Evolutionary conservation across 805 yeast genomes (phyloP).

Genomic region (Ogataea glucozyma): DNA sequence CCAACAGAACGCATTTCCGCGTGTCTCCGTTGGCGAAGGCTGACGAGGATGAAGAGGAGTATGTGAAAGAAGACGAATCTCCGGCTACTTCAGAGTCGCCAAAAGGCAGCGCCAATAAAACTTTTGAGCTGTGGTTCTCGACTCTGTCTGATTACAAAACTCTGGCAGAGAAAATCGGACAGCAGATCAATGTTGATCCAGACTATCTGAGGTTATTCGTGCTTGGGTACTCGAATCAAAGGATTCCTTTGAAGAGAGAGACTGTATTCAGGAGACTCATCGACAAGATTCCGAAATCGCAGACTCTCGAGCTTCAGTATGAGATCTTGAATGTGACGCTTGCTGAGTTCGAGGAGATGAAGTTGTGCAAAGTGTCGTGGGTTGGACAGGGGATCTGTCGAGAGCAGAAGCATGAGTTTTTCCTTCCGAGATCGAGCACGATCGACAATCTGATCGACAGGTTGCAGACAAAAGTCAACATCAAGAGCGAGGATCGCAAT

Average conservation of each 20-base stretch:
- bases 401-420: constrained; percentile 65
- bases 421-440: constrained; percentile 63
- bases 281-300: constrained; percentile 47
- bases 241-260: constrained; percentile 47
- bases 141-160: constrained; percentile 57
- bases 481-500: constrained; percentile 47
- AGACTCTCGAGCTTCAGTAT: constrained; percentile 55
- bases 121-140: constrained; percentile 69
- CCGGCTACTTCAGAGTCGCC: constrained; percentile 17
- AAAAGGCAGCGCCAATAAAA: constrained; percentile 16
- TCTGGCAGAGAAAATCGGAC: constrained; percentile 63
- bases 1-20: constrained; percentile 60
- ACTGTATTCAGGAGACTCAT: constrained; percentile 36
- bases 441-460: constrained; percentile 56
- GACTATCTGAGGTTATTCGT: constrained; percentile 66
- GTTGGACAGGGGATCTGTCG: constrained; percentile 69
- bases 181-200: constrained; percentile 53
- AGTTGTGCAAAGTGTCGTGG: constrained; percentile 67
- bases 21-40: constrained; percentile 45
- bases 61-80: constrained; percentile 42
- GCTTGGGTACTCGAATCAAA: constrained; percentile 56
- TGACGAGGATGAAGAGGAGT: constrained; percentile 50
- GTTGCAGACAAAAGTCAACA: constrained; percentile 53
- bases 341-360: constrained; percentile 75
- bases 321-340: constrained; percentile 76